phyloP scores from a whole-genome alignment of 768 basidiomycete species.

The Suillus cothurnatus region DNA sequence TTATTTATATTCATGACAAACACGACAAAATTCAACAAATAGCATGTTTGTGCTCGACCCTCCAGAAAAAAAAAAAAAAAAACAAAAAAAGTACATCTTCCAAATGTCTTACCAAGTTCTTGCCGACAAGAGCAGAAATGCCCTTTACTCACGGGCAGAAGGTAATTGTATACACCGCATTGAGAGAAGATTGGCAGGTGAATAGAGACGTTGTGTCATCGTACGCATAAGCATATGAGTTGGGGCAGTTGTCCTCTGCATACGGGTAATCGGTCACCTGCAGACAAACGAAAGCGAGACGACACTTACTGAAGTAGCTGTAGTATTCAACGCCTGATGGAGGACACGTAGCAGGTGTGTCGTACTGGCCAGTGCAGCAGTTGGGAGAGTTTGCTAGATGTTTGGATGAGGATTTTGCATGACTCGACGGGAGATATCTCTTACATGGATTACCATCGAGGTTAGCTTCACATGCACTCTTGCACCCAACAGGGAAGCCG shows the following conservation, averaged over 20 bases:
- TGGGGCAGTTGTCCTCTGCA: conserved; percentile 44
- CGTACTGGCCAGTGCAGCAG: conserved; percentile 62
- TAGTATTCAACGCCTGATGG: conserved; percentile 44
- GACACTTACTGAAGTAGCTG: conserved; percentile 47
- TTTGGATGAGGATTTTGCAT: not conserved
- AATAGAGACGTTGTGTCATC: conserved; percentile 52
- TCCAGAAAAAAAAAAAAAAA: no score
- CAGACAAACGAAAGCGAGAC: not conserved
- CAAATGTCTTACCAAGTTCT: not conserved
- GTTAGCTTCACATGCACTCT: conserved; percentile 53
- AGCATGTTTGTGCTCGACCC: not conserved
- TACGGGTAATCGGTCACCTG: conserved; percentile 4
- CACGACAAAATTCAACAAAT: no score
- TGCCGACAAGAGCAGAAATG: no score
- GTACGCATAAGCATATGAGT: conserved; percentile 53
- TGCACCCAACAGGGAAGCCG: conserved; percentile 63
- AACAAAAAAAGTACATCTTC: no score
- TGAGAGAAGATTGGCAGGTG: conserved; percentile 39
- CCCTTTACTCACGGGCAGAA: conserved; percentile 39
- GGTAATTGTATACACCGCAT: conserved; percentile 46
- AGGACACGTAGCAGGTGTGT: conserved; percentile 58
- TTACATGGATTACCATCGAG: conserved; percentile 36
- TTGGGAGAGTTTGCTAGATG: conserved; percentile 55
- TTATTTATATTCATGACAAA: not conserved
- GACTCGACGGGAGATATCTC: conserved; percentile 5